Evolutionary conservation across 2,329 filamentous ascomycete species (phyloP).

Genomic region (Aspergillus versicolor): DNA sequence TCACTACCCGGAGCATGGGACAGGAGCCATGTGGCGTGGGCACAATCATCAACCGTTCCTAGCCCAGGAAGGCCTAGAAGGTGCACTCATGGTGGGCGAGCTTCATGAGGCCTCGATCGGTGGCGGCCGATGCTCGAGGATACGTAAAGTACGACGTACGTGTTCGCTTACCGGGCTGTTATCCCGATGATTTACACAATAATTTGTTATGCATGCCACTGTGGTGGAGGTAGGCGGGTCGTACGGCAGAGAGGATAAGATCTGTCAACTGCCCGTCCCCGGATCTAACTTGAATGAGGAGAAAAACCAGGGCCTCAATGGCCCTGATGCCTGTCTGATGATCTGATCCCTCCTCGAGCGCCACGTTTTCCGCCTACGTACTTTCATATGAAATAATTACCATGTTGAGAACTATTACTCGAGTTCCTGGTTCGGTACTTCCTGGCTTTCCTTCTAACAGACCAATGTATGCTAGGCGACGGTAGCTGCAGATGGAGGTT

Average conservation of each 20-base stretch:
- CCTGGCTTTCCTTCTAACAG: neutral
- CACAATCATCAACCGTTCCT: neutral
- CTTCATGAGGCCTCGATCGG: neutral
- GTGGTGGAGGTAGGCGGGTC: constrained; percentile 9
- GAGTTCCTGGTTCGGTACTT: neutral
- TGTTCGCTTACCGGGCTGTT: neutral
- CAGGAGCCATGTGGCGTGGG: constrained; percentile 8
- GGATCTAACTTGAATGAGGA: constrained; percentile 13
- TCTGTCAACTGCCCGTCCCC: constrained; percentile 30
- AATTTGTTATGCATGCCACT: constrained; percentile 3
- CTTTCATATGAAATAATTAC: neutral
- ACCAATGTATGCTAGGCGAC: constrained; percentile 1
- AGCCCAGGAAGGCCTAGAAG: neutral
- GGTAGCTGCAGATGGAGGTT: constrained; percentile 11
- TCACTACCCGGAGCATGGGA: constrained; percentile 8
- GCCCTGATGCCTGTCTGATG: constrained; percentile 3
- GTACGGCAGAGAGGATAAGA: constrained; percentile 22
- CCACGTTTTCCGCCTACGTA: constrained; percentile 17
- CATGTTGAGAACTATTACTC: constrained; percentile 2
- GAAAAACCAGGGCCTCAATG: constrained; percentile 9
- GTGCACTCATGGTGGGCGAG: neutral
- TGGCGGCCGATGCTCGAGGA: neutral
- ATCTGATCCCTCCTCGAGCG: constrained; percentile 7
- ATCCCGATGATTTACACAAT: constrained; percentile 1
- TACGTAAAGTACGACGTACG: constrained; percentile 5